Percentiles rank a stretch among this genome's conserved stretches.
These are phyloP conservation scores for Oenanthe sinensis DNA, from an alignment of 129 eudicot genomes.

Conservation along the genomic window DNA sequence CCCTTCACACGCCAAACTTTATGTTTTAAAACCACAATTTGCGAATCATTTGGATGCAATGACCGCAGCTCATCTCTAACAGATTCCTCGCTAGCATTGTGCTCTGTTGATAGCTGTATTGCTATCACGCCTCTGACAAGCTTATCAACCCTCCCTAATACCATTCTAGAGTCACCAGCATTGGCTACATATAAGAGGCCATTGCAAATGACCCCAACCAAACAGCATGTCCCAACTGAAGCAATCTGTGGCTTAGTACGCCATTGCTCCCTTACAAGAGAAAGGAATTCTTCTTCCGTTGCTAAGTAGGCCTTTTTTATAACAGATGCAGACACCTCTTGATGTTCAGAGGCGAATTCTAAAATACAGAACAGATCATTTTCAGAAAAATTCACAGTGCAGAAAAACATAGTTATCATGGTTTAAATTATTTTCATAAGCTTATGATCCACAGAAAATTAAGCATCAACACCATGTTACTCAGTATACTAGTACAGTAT, in stretches of 20 bases:
- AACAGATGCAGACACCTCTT: constrained; percentile 58
- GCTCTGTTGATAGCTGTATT: constrained; percentile 73
- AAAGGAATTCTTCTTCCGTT: constrained; percentile 73
- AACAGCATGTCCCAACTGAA: constrained; percentile 83
- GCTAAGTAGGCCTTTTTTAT: constrained; percentile 73
- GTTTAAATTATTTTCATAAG: background rate
- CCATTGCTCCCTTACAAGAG: constrained; percentile 74
- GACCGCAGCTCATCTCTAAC: constrained; percentile 64
- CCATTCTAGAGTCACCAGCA: constrained; percentile 89
- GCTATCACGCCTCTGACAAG: constrained; percentile 45
- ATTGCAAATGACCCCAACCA: constrained; percentile 66
- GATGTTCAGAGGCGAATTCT: constrained; percentile 68
- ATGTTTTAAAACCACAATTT: constrained; percentile 73
- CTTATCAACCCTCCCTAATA: constrained; percentile 64
- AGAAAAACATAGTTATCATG: background rate
- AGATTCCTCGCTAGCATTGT: constrained; percentile 58
- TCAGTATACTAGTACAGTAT: background rate
- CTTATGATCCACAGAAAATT: background rate
- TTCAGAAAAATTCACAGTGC: background rate
- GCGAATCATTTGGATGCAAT: constrained; percentile 71
- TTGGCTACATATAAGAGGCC: constrained; percentile 71
- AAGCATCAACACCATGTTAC: background rate
- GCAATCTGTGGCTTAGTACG: constrained; percentile 60
- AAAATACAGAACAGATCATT: constrained; percentile 12
- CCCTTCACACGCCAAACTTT: constrained; percentile 99